Percentiles rank a stretch among this genome's conserved stretches.
These are phyloP conservation scores for Bruguiera hainesii DNA, from an alignment of 441 rosid species.

Conservation along the genomic window DNA sequence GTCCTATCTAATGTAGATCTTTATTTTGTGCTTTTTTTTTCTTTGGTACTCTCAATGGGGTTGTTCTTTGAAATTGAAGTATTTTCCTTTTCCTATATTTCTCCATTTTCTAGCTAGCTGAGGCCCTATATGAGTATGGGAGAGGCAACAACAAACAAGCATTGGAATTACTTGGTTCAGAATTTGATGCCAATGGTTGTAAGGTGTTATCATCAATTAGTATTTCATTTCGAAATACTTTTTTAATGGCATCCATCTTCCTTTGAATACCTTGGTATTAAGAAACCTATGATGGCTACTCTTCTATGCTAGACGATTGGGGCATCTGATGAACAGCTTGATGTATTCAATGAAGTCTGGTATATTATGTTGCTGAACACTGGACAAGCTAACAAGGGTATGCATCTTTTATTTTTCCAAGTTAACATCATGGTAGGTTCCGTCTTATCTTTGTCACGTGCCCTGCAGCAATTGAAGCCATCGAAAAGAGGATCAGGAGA, in stretches of 20 bases:
- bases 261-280: neutral
- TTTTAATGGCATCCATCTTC: neutral
- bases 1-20: neutral
- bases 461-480: constrained; percentile 50
- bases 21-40: neutral
- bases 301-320: constrained; percentile 47
- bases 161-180: constrained; percentile 54
- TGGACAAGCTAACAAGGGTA: constrained; percentile 62
- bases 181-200: constrained; percentile 54
- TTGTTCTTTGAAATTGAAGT: neutral
- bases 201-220: constrained; percentile 42
- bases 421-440: constrained; percentile 2
- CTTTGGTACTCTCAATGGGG: neutral
- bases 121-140: constrained; percentile 61
- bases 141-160: constrained; percentile 48
- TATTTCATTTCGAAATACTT: neutral
- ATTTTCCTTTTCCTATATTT: neutral
- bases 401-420: constrained; percentile 1
- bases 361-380: constrained; percentile 53
- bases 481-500: constrained; percentile 46
- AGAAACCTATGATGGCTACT: neutral
- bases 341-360: constrained; percentile 85
- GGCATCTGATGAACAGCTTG: constrained; percentile 86
- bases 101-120: constrained; percentile 51
- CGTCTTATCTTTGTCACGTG: constrained; percentile 11